phyloP scores from a whole-genome alignment of 345 rosid genomes.

The Camelina laxa region DNA sequence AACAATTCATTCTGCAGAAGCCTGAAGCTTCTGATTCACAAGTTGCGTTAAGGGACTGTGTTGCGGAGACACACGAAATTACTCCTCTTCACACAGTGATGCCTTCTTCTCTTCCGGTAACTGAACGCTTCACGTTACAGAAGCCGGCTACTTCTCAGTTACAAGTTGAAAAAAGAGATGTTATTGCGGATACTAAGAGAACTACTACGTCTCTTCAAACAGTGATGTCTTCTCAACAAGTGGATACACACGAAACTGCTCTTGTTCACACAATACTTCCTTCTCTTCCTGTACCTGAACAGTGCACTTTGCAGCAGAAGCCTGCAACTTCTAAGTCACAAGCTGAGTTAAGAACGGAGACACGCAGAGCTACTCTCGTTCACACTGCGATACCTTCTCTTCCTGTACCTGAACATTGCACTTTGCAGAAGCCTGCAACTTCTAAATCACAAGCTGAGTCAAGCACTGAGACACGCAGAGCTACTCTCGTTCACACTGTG shows the following conservation, averaged over 20 bases:
- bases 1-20: constrained; percentile 21
- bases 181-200: constrained; percentile 27
- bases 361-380: constrained; percentile 25
- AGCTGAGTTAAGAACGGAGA: constrained; percentile 38
- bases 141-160: constrained; percentile 42
- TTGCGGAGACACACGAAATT: constrained; percentile 17
- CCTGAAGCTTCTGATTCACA: constrained; percentile 44
- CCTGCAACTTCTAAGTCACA: constrained; percentile 44
- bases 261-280: constrained; percentile 38
- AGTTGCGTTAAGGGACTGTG: constrained; percentile 34
- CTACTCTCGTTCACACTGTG: constrained; percentile 24
- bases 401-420: constrained; percentile 32
- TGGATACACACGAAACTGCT: constrained; percentile 31
- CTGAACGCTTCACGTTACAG: constrained; percentile 25
- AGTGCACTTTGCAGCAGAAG: constrained; percentile 40
- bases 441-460: constrained; percentile 40
- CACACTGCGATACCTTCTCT: constrained; percentile 44
- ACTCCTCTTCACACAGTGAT: constrained; percentile 14
- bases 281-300: constrained; percentile 44
- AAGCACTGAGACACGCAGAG: constrained; percentile 27
- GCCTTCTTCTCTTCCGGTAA: constrained; percentile 48
- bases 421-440: constrained; percentile 42
- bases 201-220: constrained; percentile 16
- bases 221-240: constrained; percentile 49
- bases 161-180: constrained; percentile 42